phyloP scores from a whole-genome alignment of 345 rosid genomes.

The Moricandia arvensis region DNA sequence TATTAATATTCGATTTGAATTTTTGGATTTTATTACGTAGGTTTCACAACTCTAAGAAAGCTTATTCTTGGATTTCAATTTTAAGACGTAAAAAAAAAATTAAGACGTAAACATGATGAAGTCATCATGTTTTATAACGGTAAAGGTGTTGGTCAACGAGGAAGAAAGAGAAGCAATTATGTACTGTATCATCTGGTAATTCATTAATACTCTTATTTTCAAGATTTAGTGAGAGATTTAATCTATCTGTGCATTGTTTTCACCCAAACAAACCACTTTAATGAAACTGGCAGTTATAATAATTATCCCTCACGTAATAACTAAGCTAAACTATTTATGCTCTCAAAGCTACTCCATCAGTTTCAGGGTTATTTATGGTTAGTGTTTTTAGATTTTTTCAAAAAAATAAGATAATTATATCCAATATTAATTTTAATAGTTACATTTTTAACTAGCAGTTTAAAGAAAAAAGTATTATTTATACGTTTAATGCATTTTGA shows the following conservation, averaged over 20 bases:
- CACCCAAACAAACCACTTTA: constrained; percentile 24
- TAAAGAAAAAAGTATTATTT: no score
- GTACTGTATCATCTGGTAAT: not conserved
- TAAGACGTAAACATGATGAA: not conserved
- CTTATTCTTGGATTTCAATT: no score
- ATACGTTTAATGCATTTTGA: no score
- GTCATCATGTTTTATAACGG: constrained; percentile 25
- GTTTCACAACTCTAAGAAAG: not conserved
- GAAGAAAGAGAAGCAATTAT: constrained; percentile 8
- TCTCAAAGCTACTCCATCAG: no score
- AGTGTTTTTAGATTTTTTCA: no score
- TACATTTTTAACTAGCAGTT: no score
- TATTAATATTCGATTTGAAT: not conserved
- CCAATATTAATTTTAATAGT: no score
- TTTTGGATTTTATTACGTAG: not conserved
- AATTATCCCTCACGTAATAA: constrained; percentile 25
- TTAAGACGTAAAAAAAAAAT: not conserved
- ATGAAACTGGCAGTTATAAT: constrained; percentile 32
- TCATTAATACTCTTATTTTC: constrained; percentile 8
- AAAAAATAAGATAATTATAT: no score
- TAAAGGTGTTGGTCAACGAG: constrained; percentile 25
- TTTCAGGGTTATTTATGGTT: no score
- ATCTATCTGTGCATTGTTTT: constrained; percentile 37
- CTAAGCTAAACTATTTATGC: no score
- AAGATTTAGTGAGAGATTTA: not conserved